Percentiles rank a stretch among this genome's conserved stretches.
These are phyloP conservation scores for Lentithecium fluviatile DNA, from an alignment of 495 filamentous ascomycete species.

Conservation along the genomic window DNA sequence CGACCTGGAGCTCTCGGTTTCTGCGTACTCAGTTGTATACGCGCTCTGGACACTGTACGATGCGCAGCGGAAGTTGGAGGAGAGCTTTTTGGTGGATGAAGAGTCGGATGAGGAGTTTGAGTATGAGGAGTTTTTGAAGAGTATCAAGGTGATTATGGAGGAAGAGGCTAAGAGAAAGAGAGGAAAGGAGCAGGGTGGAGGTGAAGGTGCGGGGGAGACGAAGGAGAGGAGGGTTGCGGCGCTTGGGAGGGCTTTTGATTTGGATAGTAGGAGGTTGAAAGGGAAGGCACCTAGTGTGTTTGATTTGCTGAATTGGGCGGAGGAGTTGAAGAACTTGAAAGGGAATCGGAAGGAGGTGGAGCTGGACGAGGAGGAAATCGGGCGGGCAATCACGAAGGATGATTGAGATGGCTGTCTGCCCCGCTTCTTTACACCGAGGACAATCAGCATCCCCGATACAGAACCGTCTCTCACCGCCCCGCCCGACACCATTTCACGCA, in stretches of 20 bases:
- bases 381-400: not conserved
- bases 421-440: not conserved
- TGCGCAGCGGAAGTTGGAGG: not conserved
- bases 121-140: not conserved
- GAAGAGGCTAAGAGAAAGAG: not conserved
- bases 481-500: conserved; percentile 1
- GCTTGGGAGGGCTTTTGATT: not conserved
- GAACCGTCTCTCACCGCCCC: not conserved
- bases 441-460: not conserved
- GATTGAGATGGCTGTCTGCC: not conserved
- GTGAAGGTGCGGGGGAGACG: too few relatives aligned
- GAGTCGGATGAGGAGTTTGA: not conserved
- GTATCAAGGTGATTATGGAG: not conserved
- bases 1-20: not conserved
- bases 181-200: not conserved
- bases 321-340: not conserved
- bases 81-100: not conserved
- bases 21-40: not conserved
- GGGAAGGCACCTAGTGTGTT: not conserved
- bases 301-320: not conserved
- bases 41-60: not conserved
- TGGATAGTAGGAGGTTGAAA: not conserved
- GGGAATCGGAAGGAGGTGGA: not conserved
- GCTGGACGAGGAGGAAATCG: not conserved
- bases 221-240: not conserved